Evolutionary conservation across 2,329 filamentous ascomycete species (phyloP).

Genomic region (Curvularia sp.): DNA sequence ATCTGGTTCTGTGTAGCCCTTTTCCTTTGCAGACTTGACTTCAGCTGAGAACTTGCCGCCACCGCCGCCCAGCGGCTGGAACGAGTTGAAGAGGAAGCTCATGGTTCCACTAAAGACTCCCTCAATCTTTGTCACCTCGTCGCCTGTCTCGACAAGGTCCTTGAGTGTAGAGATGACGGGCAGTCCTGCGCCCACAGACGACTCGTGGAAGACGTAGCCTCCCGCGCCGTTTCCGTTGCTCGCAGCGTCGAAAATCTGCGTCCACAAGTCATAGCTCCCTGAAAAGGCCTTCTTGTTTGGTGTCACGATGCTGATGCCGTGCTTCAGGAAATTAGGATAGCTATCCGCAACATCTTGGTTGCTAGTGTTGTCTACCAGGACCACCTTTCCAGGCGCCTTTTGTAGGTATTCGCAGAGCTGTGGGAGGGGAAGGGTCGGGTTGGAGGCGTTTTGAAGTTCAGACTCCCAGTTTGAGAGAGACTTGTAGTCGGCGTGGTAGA

Average conservation of each 20-base stretch:
- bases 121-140: conserved; percentile 89
- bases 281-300: conserved; percentile 99
- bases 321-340: conserved; percentile 81
- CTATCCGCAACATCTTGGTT: conserved; percentile 81
- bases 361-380: conserved; percentile 96
- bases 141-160: conserved; percentile 92
- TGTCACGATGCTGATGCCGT: conserved; percentile 89
- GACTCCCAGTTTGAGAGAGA: conserved; percentile 67
- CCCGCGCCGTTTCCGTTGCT: conserved; percentile 66
- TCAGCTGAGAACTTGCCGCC: conserved; percentile 89
- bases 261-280: conserved; percentile 79
- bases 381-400: conserved; percentile 75
- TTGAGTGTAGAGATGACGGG: conserved; percentile 93
- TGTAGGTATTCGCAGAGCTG: conserved; percentile 80
- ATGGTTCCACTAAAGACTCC: conserved; percentile 98
- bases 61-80: conserved; percentile 78
- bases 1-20: conserved; percentile 91
- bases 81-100: conserved; percentile 98
- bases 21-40: conserved; percentile 87
- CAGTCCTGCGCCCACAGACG: conserved; percentile 89
- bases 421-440: conserved; percentile 69
- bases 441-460: conserved; percentile 68
- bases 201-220: conserved; percentile 92
- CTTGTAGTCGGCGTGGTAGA: conserved; percentile 77
- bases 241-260: conserved; percentile 81